These are phyloP conservation scores for Xylaria curta DNA, from an alignment of 495 filamentous ascomycete genomes.

Conservation along the genomic window DNA sequence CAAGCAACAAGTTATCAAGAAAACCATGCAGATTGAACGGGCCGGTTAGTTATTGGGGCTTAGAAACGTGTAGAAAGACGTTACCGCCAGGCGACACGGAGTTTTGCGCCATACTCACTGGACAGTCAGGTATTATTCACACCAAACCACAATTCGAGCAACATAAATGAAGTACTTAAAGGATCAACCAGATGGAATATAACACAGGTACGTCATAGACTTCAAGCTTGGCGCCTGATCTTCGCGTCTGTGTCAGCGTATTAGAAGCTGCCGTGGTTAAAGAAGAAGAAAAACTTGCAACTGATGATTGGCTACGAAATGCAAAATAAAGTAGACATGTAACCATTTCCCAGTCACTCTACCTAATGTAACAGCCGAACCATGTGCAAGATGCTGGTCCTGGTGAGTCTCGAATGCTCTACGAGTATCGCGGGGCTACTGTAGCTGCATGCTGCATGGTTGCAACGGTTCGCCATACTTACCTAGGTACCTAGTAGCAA, in stretches of 20 bases:
- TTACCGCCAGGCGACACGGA: neutral
- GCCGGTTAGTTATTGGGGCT: neutral
- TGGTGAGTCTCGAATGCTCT: neutral
- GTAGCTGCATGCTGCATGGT: neutral
- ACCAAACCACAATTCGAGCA: neutral
- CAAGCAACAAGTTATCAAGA: constrained; percentile 9
- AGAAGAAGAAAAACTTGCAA: too few relatives aligned
- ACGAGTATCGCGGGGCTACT: neutral
- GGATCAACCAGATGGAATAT: too few relatives aligned
- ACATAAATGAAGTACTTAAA: too few relatives aligned
- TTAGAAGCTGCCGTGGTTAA: neutral
- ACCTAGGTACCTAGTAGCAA: too few relatives aligned
- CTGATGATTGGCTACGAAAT: neutral
- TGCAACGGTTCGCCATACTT: constrained; percentile 12
- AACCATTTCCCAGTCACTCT: neutral
- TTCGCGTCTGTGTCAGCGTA: neutral
- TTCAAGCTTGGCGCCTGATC: neutral
- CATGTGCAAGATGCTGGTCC: neutral
- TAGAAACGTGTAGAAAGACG: constrained; percentile 1
- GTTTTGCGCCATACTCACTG: neutral
- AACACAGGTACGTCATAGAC: constrained; percentile 10
- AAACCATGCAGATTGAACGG: neutral
- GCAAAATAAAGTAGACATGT: neutral
- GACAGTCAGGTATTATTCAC: neutral
- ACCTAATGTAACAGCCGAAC: neutral